Base-by-base conservation (phyloP, 2,329 filamentous ascomycete species). In the Peltaster fructicola region DNA sequence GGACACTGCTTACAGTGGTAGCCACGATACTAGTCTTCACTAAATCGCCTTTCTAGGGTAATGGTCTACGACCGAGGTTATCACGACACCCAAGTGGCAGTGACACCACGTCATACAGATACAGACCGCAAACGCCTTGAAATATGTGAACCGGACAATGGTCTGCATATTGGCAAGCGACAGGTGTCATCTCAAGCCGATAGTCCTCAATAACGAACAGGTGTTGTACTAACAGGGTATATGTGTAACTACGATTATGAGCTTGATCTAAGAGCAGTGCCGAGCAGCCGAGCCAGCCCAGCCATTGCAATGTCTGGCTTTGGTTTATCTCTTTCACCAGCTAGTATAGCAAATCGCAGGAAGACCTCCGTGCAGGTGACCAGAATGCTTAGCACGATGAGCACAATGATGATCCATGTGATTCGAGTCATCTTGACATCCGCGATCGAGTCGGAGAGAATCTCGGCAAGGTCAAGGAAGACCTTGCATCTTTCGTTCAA, bases 401-500 rank as follows among this genome's bases (percentile, higher is more conserved):
- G 66, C 22, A 92, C 64, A 43, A 98, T 98, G 51, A 95, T 76
- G 50, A 98, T 95, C 85, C 85, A 95, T 1, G 88, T 98, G 47
- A 93, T 91, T 37, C 65, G 64, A 38, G 81, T 92, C 77, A 93
- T 95, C 51, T 92, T 93, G 37, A 79, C 75, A 48, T 95, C 82
- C 12, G 80, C 80, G 27, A 93, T 84, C 2, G 72, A 80, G 52
- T 98, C 85, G 8, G 78, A 82, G 2, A 98, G 60, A 13, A 98
- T 93, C 53, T 93, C 84, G 22, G 88, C 84, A 7, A 98, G 68
- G 50, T 98, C 88, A 10, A 98, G 67, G 54, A 98, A 98, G 24
- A 98, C 88, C 20, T 79, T 73, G 50, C 88, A 98, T 26, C 88
- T 75, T 54, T 95, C 88, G 52, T 98, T 98, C 36, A 98, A 73